Conservation (phyloP, 1,284 basidiomycete genomes). For the Sphaerobolus stellatus region DNA sequence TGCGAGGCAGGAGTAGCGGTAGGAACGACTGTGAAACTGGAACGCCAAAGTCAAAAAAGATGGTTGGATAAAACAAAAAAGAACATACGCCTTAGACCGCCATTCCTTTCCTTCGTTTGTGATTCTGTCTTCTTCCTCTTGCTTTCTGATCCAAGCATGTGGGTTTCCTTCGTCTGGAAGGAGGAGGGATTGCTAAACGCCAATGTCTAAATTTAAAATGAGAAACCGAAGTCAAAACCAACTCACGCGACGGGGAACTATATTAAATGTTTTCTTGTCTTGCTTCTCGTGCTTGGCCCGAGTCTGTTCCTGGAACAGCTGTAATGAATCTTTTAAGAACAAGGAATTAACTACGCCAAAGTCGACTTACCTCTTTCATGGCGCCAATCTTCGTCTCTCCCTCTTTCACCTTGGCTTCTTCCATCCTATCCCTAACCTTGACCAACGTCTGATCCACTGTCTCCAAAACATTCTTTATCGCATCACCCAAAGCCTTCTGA, state of each 20-base stretch:
- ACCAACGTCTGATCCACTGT: constrained; percentile 87
- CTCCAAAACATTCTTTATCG: constrained; percentile 79
- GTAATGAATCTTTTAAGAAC: neutral
- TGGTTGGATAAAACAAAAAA: too few relatives aligned
- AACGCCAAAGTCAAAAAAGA: too few relatives aligned
- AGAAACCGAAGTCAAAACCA: neutral
- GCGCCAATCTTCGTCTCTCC: constrained; percentile 54
- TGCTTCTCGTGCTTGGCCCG: constrained; percentile 18
- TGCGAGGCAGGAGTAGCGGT: too few relatives aligned
- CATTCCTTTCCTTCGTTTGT: constrained; percentile 56
- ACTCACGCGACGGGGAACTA: constrained; percentile 21
- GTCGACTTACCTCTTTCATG: constrained; percentile 61
- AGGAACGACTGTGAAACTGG: too few relatives aligned
- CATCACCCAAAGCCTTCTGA: constrained; percentile 76
- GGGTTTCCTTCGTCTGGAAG: constrained; percentile 64
- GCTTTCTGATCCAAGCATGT: constrained; percentile 67
- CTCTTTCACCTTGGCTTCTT: constrained; percentile 60
- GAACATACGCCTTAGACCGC: constrained; percentile 60
- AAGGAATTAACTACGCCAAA: neutral
- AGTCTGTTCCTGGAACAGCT: constrained; percentile 9
- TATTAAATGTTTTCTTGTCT: constrained; percentile 21
- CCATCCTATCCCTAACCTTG: constrained; percentile 73
- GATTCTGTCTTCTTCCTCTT: constrained; percentile 56
- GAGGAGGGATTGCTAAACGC: constrained; percentile 46
- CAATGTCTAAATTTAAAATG: neutral